Conservation (phyloP, 257 asterid genomes). For the Rhazya stricta region DNA sequence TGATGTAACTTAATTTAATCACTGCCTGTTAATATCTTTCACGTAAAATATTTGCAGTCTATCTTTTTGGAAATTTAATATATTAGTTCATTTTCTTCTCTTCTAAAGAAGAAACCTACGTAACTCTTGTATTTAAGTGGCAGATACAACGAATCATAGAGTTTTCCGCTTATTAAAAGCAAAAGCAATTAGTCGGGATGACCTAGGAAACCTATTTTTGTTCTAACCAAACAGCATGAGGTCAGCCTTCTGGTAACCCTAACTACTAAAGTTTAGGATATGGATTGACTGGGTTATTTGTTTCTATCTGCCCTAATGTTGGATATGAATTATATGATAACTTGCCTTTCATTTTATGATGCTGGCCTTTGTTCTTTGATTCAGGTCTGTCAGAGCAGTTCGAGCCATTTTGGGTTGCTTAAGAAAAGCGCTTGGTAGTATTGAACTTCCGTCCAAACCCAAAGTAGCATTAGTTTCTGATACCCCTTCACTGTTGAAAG, state of each 20-base stretch:
- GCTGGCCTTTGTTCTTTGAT: slow-evolving; percentile 12
- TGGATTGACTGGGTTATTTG: neutral
- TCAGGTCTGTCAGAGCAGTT: slow-evolving; percentile 75
- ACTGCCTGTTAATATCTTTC: neutral
- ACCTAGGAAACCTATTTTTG: neutral
- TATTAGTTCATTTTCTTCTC: neutral
- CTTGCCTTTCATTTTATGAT: neutral
- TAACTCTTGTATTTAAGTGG: neutral
- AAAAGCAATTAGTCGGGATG: neutral
- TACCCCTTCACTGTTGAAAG: slow-evolving; percentile 64
- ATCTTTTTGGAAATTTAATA: neutral
- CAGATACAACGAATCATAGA: neutral
- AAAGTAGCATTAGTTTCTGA: slow-evolving; percentile 79
- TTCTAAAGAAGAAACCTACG: neutral
- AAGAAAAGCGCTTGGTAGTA: slow-evolving; percentile 35
- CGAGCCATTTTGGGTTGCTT: slow-evolving; percentile 70
- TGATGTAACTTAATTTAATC: neutral
- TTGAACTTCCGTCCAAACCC: slow-evolving; percentile 45
- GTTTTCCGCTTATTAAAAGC: neutral
- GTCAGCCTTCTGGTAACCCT: neutral
- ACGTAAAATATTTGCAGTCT: too few relatives aligned
- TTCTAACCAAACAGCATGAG: neutral
- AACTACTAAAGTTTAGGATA: neutral
- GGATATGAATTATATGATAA: neutral
- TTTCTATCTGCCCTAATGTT: neutral